phyloP scores from a whole-genome alignment of 2,329 filamentous ascomycete species.

The Dactylellina sp. region DNA sequence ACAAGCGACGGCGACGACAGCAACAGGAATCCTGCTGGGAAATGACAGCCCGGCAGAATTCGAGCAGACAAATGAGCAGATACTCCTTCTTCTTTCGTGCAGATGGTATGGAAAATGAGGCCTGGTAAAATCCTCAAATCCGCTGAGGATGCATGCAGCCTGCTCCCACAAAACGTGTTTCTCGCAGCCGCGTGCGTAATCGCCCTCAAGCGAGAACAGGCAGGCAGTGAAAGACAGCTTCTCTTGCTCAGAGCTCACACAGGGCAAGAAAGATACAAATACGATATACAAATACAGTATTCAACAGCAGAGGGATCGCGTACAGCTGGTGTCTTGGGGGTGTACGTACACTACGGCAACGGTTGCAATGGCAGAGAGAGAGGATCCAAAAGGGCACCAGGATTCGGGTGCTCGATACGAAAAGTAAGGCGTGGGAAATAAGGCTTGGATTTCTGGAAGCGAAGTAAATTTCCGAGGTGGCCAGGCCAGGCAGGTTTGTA shows the following conservation, averaged over 20 bases:
- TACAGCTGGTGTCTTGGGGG: not conserved
- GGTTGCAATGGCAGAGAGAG: not conserved
- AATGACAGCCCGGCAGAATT: not conserved
- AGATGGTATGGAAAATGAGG: not conserved
- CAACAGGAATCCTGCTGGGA: not conserved
- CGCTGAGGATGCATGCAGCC: constrained; percentile 30
- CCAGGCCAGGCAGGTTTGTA: constrained; percentile 45
- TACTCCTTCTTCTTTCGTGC: not conserved
- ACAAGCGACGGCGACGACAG: not conserved
- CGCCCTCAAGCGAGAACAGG: constrained; percentile 28
- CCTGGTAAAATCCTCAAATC: constrained; percentile 25
- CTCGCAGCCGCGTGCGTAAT: constrained; percentile 53
- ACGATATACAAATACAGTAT: not conserved
- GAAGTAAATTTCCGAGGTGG: constrained; percentile 40
- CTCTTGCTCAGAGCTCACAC: no score
- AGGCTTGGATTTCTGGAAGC: constrained; percentile 48
- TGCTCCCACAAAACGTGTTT: constrained; percentile 40
- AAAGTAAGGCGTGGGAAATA: constrained; percentile 14
- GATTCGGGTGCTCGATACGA: constrained; percentile 46
- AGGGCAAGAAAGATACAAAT: not conserved
- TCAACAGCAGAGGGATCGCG: not conserved
- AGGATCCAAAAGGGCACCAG: constrained; percentile 37
- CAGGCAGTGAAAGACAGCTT: no score
- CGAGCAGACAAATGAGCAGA: not conserved
- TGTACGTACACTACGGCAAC: not conserved